Conservation (phyloP, 1,139 yeast genomes). For the Suhomyces ambrosiae region DNA sequence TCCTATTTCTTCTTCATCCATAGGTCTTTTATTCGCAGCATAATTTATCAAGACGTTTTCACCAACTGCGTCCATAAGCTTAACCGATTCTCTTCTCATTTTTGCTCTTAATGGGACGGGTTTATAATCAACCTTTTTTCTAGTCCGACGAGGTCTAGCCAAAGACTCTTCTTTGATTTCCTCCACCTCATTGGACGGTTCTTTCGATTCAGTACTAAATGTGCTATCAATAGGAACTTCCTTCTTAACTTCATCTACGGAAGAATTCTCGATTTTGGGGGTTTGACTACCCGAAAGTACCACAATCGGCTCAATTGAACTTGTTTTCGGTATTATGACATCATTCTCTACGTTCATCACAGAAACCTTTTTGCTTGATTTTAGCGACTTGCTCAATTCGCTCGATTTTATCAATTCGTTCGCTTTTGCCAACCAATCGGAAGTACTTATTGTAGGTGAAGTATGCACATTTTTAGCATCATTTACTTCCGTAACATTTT, state of each 20-base stretch:
- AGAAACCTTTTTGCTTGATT: too few relatives aligned
- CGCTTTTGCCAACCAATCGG: slow-evolving; percentile 8
- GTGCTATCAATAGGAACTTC: too few relatives aligned
- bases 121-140: slow-evolving; percentile 64
- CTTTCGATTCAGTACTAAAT: too few relatives aligned
- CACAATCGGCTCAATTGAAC: too few relatives aligned
- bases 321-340: background rate
- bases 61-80: slow-evolving; percentile 58
- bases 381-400: background rate
- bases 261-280: too few relatives aligned
- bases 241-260: too few relatives aligned
- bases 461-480: background rate
- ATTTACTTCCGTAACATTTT: background rate
- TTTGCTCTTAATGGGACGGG: slow-evolving; percentile 69
- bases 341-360: background rate
- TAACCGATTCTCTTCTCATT: slow-evolving; percentile 68
- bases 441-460: slow-evolving; percentile 3
- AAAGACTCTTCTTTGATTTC: slow-evolving; percentile 28
- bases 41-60: slow-evolving; percentile 53
- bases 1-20: slow-evolving; percentile 3
- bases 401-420: slow-evolving; percentile 5
- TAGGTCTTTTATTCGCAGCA: slow-evolving; percentile 13
- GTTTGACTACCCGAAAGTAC: too few relatives aligned
- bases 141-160: slow-evolving; percentile 30
- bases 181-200: background rate